Percentiles rank a stretch among this genome's conserved stretches.
Evolutionary conservation across 139 green algal species (phyloP).

Genomic region (Diplosphaera chodatii): DNA sequence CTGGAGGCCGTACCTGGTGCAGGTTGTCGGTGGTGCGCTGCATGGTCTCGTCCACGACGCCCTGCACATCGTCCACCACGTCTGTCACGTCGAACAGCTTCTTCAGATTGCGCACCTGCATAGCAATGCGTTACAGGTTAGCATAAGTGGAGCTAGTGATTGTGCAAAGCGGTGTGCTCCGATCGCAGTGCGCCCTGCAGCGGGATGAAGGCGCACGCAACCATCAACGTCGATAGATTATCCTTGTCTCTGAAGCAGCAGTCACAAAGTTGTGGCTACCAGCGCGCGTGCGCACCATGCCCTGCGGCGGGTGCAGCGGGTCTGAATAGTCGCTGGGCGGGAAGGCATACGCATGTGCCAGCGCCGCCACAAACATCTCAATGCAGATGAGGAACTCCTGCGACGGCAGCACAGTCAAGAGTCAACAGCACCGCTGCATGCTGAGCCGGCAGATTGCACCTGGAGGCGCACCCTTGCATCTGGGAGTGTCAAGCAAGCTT

Average conservation of each 20-base stretch:
- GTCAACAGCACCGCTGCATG: too few relatives aligned
- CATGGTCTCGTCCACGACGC: constrained; percentile 27
- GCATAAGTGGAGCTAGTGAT: too few relatives aligned
- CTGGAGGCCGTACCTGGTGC: not conserved
- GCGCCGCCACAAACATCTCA: constrained; percentile 92
- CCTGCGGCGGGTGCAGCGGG: constrained; percentile 26
- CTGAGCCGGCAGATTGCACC: too few relatives aligned
- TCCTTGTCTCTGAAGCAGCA: too few relatives aligned
- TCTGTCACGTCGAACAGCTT: constrained; percentile 84
- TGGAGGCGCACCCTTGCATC: too few relatives aligned
- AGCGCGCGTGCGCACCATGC: constrained; percentile 67
- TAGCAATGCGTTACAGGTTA: too few relatives aligned
- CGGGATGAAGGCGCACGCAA: too few relatives aligned
- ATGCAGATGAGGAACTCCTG: constrained; percentile 88
- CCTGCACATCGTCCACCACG: constrained; percentile 62
- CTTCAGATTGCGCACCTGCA: constrained; percentile 44
- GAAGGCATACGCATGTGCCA: constrained; percentile 89
- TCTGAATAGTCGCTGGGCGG: constrained; percentile 76
- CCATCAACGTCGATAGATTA: too few relatives aligned
- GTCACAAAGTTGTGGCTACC: too few relatives aligned
- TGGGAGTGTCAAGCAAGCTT: too few relatives aligned
- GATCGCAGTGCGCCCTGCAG: too few relatives aligned
- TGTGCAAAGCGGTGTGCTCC: too few relatives aligned
- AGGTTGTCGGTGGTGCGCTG: constrained; percentile 1
- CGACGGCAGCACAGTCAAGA: not conserved